Evolutionary conservation across 164 flowering plant species (phyloP), one percentile per base, ranked within the genome.

Genomic region (Amborella trichopoda): DNA sequence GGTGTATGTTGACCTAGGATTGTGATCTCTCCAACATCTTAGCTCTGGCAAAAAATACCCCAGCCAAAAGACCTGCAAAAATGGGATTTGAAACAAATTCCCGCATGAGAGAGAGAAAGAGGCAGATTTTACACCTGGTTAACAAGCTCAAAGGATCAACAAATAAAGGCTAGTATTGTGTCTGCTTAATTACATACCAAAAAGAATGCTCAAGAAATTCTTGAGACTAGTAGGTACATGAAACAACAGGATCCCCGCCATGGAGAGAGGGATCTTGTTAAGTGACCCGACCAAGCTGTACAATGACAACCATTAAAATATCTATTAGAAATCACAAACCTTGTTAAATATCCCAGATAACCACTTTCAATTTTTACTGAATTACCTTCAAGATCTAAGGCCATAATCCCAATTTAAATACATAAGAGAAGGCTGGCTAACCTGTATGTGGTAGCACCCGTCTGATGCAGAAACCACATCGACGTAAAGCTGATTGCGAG

Each of bases 401-500:
- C n/a, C n/a, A n/a, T n/a, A n/a, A n/a, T n/a, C n/a, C n/a, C n/a
- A n/a, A n/a, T n/a, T n/a, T n/a, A n/a, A n/a, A n/a, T n/a, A n/a
- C n/a, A n/a, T n/a, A 37, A 37, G 40, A 37, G 0, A 37, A 37
- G n/a, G 19, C 16, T 37, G 41, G 16, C 54, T 18, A 62, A 84
- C 99, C 99, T 93, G 77, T 93, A 93, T 20, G 99, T 93, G 28
- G 99, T 93, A 12, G 99, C 95, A 43, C 99, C 85, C 18, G 99
- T 93, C 63, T 93, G 94, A 68, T 88, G 99, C 55, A 93, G 99
- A 74, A 93, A 93, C 99, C 99, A 93, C 99, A 93, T 87, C 26
- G 99, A 93, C 46, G 95, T 82, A 69, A 93, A 93, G 70, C 99
- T 93, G 63, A 93, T 93, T 8, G 95, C 95, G 44, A 93, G 75